Conservation (phyloP, 176 grass and related monocot genomes). For the Raddia distichophylla region DNA sequence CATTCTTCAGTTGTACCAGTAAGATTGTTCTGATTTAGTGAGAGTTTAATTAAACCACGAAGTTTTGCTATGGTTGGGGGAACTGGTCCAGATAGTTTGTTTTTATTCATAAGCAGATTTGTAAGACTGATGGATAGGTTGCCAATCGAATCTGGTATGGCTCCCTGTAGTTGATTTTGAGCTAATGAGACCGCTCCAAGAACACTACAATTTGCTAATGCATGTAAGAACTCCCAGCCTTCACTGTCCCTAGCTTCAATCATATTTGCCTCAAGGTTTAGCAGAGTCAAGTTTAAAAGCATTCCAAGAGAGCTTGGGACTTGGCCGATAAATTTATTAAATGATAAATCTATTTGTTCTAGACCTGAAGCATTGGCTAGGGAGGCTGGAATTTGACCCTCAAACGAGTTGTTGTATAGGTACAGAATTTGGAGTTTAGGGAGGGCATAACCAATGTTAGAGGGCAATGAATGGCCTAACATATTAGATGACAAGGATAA, state of each 20-base stretch:
- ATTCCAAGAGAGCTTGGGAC: slow-evolving; percentile 27
- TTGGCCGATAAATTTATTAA: slow-evolving; percentile 15
- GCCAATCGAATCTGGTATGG: slow-evolving; percentile 13
- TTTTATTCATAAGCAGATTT: not conserved
- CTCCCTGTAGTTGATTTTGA: slow-evolving; percentile 24
- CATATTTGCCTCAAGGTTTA: slow-evolving; percentile 2
- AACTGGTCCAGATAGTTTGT: slow-evolving; percentile 11
- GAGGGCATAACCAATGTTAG: slow-evolving; percentile 23
- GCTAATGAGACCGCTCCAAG: slow-evolving; percentile 1
- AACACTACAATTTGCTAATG: slow-evolving; percentile 23
- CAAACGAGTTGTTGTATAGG: not conserved
- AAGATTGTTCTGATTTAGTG: slow-evolving; percentile 34
- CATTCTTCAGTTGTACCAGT: slow-evolving; percentile 36
- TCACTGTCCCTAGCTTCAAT: slow-evolving; percentile 29
- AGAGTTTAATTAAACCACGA: not conserved
- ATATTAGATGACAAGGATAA: not conserved
- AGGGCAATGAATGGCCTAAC: slow-evolving; percentile 6
- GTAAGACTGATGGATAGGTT: slow-evolving; percentile 16
- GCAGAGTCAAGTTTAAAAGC: not conserved
- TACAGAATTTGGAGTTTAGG: not conserved
- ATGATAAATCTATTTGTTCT: not conserved
- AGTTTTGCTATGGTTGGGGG: slow-evolving; percentile 22
- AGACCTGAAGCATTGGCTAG: slow-evolving; percentile 27
- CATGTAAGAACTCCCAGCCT: slow-evolving; percentile 38
- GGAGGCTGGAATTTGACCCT: slow-evolving; percentile 35